These are phyloP conservation scores for Alternaria longipes DNA, from an alignment of 2,329 filamentous ascomycete species.

Conservation along the genomic window DNA sequence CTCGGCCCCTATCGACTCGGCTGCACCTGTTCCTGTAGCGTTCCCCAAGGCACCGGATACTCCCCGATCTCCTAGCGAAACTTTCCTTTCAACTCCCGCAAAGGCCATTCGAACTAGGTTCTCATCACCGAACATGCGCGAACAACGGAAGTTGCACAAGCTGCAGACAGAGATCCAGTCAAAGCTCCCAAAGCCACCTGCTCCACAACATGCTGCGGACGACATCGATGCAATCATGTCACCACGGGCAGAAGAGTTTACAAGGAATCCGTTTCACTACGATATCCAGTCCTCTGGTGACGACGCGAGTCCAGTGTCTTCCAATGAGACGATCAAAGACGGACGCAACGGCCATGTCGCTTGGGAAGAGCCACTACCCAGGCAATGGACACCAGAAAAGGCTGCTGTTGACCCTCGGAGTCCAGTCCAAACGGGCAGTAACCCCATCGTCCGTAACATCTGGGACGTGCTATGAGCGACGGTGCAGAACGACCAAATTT, in stretches of 20 bases:
- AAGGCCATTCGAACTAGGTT: conserved; percentile 49
- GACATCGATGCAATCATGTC: conserved; percentile 70
- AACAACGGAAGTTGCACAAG: conserved; percentile 50
- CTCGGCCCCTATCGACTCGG: conserved; percentile 19
- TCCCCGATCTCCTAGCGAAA: conserved; percentile 25
- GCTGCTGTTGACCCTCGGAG: conserved; percentile 74
- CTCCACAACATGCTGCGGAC: conserved; percentile 43
- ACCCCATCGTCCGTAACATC: conserved; percentile 79
- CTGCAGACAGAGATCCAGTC: conserved; percentile 53
- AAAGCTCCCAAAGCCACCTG: conserved; percentile 41
- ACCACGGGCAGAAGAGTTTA: conserved; percentile 77
- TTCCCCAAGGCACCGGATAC: conserved; percentile 27
- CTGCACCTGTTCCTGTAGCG: conserved; percentile 12
- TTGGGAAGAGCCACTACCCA: conserved; percentile 38
- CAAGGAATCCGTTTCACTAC: conserved; percentile 58
- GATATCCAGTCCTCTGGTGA: conserved; percentile 38
- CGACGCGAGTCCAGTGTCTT: conserved; percentile 43
- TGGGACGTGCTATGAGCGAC: conserved; percentile 73
- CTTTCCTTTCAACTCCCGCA: conserved; percentile 43
- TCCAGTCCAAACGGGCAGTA: conserved; percentile 76
- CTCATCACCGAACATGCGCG: conserved; percentile 51
- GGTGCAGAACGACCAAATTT: neutral
- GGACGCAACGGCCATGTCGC: conserved; percentile 35
- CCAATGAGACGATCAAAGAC: conserved; percentile 45
- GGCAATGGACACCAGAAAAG: conserved; percentile 62